Evolutionary conservation across 1,139 yeast genomes (phyloP).

Genomic region (Hemisphaericaspora xylofermentans): DNA sequence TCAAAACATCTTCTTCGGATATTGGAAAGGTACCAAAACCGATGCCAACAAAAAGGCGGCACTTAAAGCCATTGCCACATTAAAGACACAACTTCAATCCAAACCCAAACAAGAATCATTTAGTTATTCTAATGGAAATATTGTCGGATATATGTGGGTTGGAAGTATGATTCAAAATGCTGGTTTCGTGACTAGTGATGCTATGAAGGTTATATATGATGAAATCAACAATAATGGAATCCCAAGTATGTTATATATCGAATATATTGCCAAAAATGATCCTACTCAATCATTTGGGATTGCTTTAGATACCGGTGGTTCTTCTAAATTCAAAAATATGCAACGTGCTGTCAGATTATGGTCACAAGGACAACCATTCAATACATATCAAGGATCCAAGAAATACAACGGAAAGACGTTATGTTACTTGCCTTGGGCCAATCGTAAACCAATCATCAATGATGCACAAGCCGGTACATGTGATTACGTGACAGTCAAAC

Average conservation of each 20-base stretch:
- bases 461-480: conserved; percentile 13
- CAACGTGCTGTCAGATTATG: conserved; percentile 17
- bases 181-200: conserved; percentile 14
- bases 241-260: conserved; percentile 15
- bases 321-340: conserved; percentile 5
- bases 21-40: conserved; percentile 14
- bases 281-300: conserved; percentile 16
- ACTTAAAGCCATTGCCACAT: conserved; percentile 11
- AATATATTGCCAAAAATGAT: conserved; percentile 13
- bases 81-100: conserved; percentile 12
- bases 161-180: conserved; percentile 17
- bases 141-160: conserved; percentile 17
- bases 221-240: conserved; percentile 15
- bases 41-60: conserved; percentile 12
- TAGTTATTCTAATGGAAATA: conserved; percentile 9
- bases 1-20: conserved; percentile 12
- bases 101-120: conserved; percentile 12
- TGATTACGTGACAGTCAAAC: conserved; percentile 4
- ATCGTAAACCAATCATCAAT: conserved; percentile 9
- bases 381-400: conserved; percentile 11
- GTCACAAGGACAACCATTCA: conserved; percentile 14
- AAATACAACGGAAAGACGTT: conserved; percentile 3
- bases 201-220: conserved; percentile 11
- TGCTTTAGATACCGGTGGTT: conserved; percentile 13
- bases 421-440: conserved; percentile 5